These are phyloP conservation scores for Cornus kousa DNA, from an alignment of 148 eudicot species.

Conservation along the genomic window DNA sequence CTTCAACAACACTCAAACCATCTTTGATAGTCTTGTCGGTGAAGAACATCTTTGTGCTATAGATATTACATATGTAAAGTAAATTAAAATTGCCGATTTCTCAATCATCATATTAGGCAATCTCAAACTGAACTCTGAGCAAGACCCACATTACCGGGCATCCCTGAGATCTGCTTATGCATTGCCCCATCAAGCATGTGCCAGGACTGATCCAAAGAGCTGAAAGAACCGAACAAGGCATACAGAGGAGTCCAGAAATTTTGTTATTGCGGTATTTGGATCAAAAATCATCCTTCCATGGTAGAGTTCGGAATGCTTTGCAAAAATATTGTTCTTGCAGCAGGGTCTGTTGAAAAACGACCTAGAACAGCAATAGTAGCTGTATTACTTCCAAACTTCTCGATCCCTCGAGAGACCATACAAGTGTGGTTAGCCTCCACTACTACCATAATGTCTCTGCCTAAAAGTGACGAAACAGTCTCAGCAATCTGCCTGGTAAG, in stretches of 20 bases:
- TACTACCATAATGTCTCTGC: conserved; percentile 80
- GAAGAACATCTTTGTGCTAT: background rate
- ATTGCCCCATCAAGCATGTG: background rate
- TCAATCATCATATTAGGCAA: too few relatives aligned
- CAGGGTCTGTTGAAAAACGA: conserved; percentile 67
- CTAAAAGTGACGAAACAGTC: conserved; percentile 61
- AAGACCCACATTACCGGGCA: too few relatives aligned
- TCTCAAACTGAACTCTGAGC: too few relatives aligned
- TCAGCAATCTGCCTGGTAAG: conserved; percentile 89
- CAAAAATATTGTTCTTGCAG: conserved; percentile 62
- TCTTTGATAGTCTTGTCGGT: background rate
- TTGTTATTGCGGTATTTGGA: background rate
- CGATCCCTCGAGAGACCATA: conserved; percentile 90
- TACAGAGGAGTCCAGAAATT: background rate
- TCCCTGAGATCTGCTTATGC: conserved; percentile 3
- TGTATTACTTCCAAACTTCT: conserved; percentile 87
- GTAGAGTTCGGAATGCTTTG: conserved; percentile 49
- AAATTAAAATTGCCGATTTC: too few relatives aligned
- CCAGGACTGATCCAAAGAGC: background rate
- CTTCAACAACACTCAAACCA: background rate
- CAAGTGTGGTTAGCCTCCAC: conserved; percentile 92
- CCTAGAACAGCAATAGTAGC: conserved; percentile 86
- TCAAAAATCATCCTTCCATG: conserved; percentile 17
- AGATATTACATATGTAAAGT: background rate
- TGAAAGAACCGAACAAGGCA: background rate